phyloP scores from a whole-genome alignment of 345 rosid genomes.

The Eucalyptus pauciflora region DNA sequence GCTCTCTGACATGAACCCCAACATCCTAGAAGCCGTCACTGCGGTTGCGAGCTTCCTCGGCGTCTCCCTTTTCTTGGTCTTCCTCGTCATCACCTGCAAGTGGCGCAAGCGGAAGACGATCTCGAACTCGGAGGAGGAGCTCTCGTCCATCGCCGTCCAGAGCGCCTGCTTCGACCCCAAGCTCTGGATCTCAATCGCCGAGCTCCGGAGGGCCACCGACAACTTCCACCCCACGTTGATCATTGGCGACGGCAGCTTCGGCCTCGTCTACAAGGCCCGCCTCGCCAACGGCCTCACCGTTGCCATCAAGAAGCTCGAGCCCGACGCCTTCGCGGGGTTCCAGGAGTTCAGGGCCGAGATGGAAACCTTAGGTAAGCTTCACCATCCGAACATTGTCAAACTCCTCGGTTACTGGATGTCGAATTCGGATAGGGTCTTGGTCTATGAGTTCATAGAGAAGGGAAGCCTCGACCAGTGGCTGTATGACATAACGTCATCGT shows the following conservation, averaged over 20 bases:
- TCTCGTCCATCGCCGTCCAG: not conserved
- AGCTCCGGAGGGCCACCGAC: constrained; percentile 42
- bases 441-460: constrained; percentile 64
- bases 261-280: constrained; percentile 56
- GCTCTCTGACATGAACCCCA: not conserved
- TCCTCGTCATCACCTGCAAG: constrained; percentile 8
- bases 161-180: constrained; percentile 52
- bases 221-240: constrained; percentile 58
- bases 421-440: constrained; percentile 47
- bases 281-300: constrained; percentile 48
- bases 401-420: constrained; percentile 72
- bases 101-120: not conserved
- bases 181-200: constrained; percentile 54
- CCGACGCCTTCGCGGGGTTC: constrained; percentile 74
- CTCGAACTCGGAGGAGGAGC: not conserved
- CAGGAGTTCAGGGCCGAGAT: constrained; percentile 80
- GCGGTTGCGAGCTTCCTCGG: constrained; percentile 10
- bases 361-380: constrained; percentile 58
- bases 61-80: constrained; percentile 4
- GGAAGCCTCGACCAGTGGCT: constrained; percentile 81
- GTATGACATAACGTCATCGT: constrained; percentile 10
- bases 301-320: constrained; percentile 71
- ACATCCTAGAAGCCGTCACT: not conserved
- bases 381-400: constrained; percentile 54
- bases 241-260: constrained; percentile 89